phyloP scores from a whole-genome alignment of 768 basidiomycete genomes.

The Tricholoma hemisulphureum region DNA sequence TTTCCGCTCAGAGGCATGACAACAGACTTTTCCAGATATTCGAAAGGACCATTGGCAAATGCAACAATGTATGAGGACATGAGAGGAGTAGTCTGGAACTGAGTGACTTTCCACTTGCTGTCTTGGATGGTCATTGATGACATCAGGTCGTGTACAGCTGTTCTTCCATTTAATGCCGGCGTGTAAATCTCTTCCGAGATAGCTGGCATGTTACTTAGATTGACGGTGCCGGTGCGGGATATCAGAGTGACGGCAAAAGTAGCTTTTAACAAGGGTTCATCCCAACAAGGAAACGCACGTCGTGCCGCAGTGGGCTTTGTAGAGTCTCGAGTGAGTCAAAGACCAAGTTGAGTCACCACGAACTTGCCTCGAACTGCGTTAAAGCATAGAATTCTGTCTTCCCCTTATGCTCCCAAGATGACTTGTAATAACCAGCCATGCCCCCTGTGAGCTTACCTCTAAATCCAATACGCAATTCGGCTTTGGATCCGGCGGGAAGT shows the following conservation, averaged over 20 bases:
- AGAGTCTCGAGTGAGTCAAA: slow-evolving; percentile 2
- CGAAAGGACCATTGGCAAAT: slow-evolving; percentile 79
- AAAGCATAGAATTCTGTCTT: slow-evolving; percentile 69
- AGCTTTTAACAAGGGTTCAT: slow-evolving; percentile 89
- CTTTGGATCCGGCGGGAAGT: slow-evolving; percentile 69
- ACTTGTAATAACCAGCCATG: slow-evolving; percentile 86
- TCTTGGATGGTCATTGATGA: slow-evolving; percentile 38
- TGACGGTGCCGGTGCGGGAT: slow-evolving; percentile 72
- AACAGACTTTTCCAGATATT: slow-evolving; percentile 71
- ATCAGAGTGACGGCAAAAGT: slow-evolving; percentile 77
- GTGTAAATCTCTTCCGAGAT: slow-evolving; percentile 54
- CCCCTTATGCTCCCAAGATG: slow-evolving; percentile 60
- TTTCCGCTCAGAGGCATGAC: slow-evolving; percentile 78
- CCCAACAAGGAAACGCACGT: slow-evolving; percentile 86
- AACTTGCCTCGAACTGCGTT: slow-evolving; percentile 81
- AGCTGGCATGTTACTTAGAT: slow-evolving; percentile 85
- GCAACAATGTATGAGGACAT: slow-evolving; percentile 92
- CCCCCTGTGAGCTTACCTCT: slow-evolving; percentile 61
- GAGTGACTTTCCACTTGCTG: slow-evolving; percentile 74
- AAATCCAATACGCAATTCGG: slow-evolving; percentile 69
- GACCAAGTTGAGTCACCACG: background rate
- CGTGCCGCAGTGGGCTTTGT: slow-evolving; percentile 80
- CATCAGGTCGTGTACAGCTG: slow-evolving; percentile 41
- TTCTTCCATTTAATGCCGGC: slow-evolving; percentile 26
- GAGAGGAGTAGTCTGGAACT: slow-evolving; percentile 77